Evolutionary conservation across 768 basidiomycete species (phyloP), one percentile per base, ranked within the genome.

Genomic region (Arthromyces matolae): DNA sequence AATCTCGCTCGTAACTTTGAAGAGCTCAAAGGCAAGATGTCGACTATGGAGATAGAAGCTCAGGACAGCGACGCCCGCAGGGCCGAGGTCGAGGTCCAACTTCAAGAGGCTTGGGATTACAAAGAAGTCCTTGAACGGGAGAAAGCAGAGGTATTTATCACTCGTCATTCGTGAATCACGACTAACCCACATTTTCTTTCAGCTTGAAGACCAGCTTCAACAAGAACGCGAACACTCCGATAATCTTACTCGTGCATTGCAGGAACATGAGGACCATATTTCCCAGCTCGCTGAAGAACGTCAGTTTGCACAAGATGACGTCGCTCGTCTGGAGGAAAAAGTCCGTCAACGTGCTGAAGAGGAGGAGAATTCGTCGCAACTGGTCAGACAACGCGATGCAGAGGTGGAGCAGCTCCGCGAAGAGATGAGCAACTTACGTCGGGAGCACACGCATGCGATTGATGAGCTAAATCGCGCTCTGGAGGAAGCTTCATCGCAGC

Each of bases 61-160:
- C 74, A 70, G 22, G 77, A 81, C 36, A 68, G 62, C 49, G 83
- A 84, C 59, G 78, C 77, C 56, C 74, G 67, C 61, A 77, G 70
- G 53, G 64, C 63, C 19, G 80, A 83, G 46, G 63, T 85, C 1
- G 82, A 86, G 51, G 64, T 61, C 20, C 76, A 84, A 46, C 50
- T 81, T 16, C 74, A 81, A 38, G 78, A 81, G 46, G 54, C 77
- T 3, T 78, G 72, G 71, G 66, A 69, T 4, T 61, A 68, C 24
- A 81, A 75, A 57, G 79, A 81, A 28, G 71, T 68, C 13, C 58
- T 81, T 12, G 81, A 84, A 59, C 76, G 71, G 53, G 80, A 84
- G 58, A 72, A 70, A 13, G 72, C 71, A 4, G 70, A 80, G 73
- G 82, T 84, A 57, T 22, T 69, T 58, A 48, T 31, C 12, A 19